Conservation (phyloP, 2,329 filamentous ascomycete species). For the Sporothrix globosa region DNA sequence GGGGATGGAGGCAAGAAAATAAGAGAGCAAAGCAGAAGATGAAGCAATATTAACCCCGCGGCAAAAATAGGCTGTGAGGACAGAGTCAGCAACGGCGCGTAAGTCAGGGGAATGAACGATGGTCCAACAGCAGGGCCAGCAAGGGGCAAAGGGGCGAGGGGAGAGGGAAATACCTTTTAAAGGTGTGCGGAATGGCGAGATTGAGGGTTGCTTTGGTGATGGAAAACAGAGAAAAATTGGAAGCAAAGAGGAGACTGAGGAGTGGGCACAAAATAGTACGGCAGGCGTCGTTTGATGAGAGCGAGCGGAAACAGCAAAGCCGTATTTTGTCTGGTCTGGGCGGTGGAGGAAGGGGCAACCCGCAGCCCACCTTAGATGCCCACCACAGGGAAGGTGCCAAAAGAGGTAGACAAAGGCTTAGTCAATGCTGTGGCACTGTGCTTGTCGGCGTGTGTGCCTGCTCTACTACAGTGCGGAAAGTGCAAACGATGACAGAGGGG, state of each 20-base stretch:
- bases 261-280: conserved; percentile 29
- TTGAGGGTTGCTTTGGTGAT: conserved; percentile 34
- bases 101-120: conserved; percentile 7
- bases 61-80: conserved; percentile 20
- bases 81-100: conserved; percentile 18
- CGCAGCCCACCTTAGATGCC: neutral
- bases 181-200: conserved; percentile 25
- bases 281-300: conserved; percentile 29
- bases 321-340: conserved; percentile 21
- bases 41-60: conserved; percentile 8
- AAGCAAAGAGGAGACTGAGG: conserved; percentile 22
- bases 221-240: conserved; percentile 30
- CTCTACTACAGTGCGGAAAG: conserved; percentile 1
- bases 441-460: neutral
- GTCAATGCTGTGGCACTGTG: conserved; percentile 10
- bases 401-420: neutral
- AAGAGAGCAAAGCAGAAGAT: neutral
- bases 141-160: neutral
- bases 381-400: conserved; percentile 1
- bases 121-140: conserved; percentile 2
- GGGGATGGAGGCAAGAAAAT: neutral
- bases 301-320: conserved; percentile 30
- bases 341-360: conserved; percentile 33
- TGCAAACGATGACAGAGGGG: neutral
- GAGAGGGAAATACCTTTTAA: conserved; percentile 19